These are phyloP conservation scores for Litchi chinensis DNA, from an alignment of 345 rosid species.

Conservation along the genomic window DNA sequence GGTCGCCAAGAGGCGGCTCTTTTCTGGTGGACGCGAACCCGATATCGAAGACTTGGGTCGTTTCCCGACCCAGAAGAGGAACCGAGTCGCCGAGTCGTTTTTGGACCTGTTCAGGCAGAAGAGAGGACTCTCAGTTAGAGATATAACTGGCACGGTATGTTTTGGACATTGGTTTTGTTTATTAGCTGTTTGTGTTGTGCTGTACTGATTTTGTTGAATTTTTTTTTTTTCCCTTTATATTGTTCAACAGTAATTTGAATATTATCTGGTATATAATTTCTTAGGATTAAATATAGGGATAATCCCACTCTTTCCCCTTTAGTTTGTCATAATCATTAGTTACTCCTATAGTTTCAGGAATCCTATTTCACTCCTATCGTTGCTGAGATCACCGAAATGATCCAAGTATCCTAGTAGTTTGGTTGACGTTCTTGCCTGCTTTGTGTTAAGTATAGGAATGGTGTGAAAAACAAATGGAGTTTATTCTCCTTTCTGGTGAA, in stretches of 20 bases:
- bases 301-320: too few species aligned
- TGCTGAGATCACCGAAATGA: too few species aligned
- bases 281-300: not conserved
- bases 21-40: constrained; percentile 22
- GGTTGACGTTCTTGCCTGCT: constrained; percentile 2
- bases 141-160: constrained; percentile 63
- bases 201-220: too few species aligned
- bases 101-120: constrained; percentile 51
- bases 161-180: not conserved
- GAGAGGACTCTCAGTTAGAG: constrained; percentile 67
- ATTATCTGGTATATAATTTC: not conserved
- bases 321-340: too few species aligned
- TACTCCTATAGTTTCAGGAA: too few species aligned
- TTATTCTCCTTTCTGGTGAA: constrained; percentile 44
- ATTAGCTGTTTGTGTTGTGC: not conserved
- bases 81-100: constrained; percentile 33
- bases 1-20: constrained; percentile 40
- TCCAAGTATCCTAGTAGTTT: not conserved
- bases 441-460: constrained; percentile 60
- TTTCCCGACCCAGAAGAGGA: constrained; percentile 33
- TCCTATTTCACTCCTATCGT: too few species aligned
- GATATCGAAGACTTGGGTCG: constrained; percentile 65
- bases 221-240: too few species aligned
- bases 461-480: constrained; percentile 89
- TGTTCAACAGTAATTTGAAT: not conserved